Evolutionary conservation across 768 basidiomycete genomes (phyloP).

Genomic region (Auriscalpium orientale): DNA sequence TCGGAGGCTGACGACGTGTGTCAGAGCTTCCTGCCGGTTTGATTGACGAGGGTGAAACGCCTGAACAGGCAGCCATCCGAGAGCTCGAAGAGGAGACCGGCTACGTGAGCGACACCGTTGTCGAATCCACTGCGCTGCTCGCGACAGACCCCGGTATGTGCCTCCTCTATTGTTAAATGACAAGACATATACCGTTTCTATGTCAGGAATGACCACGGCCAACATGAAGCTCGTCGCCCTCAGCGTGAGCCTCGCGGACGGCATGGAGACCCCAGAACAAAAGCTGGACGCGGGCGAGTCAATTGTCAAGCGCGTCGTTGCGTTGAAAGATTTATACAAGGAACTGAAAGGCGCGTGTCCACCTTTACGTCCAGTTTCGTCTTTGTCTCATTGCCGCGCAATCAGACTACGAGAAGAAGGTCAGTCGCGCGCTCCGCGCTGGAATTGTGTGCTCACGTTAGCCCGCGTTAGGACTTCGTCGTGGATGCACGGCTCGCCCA

Average conservation of each 20-base stretch:
- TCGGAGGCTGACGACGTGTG: background rate
- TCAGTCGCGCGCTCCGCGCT: constrained; percentile 16
- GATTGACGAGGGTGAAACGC: constrained; percentile 78
- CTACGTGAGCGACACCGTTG: constrained; percentile 56
- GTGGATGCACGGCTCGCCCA: constrained; percentile 76
- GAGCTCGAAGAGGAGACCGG: constrained; percentile 95
- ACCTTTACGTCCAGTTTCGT: background rate
- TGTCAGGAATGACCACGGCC: constrained; percentile 82
- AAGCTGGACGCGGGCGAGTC: constrained; percentile 84
- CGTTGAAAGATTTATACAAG: constrained; percentile 51
- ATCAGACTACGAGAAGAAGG: constrained; percentile 54
- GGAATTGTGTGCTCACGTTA: too few species aligned
- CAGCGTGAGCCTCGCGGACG: constrained; percentile 55
- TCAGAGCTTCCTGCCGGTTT: constrained; percentile 66
- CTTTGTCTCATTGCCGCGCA: background rate
- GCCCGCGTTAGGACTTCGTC: constrained; percentile 31
- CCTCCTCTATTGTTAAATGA: background rate
- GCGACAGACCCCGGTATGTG: constrained; percentile 65
- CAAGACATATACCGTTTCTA: background rate
- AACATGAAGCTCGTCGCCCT: constrained; percentile 86
- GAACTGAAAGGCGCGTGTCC: constrained; percentile 48
- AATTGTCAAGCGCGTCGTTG: constrained; percentile 67
- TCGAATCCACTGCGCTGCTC: constrained; percentile 54
- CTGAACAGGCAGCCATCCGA: constrained; percentile 74
- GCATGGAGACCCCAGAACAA: constrained; percentile 61